A percentile compares a stretch with the other conserved stretches of the same genome.
phyloP scores from a whole-genome alignment of 768 basidiomycete species.

The Russula emetica region DNA sequence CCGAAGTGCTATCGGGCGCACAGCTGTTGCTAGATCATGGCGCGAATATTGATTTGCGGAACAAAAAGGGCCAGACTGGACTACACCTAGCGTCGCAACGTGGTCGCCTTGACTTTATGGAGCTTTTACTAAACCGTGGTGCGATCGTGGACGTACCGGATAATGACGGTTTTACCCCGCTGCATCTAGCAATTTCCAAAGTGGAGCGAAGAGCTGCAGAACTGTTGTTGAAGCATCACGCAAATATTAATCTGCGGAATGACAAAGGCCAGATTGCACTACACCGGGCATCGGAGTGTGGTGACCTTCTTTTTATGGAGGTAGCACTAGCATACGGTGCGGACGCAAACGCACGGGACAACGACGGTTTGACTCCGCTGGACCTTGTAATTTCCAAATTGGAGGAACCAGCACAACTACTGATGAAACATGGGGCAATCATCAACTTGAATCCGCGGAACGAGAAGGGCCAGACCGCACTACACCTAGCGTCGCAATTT shows the following conservation, averaged over 20 bases:
- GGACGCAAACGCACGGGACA: not conserved
- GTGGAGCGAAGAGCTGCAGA: no score
- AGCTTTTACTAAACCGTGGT: not conserved
- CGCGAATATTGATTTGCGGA: not conserved
- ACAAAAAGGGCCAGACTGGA: not conserved
- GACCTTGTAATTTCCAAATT: no score
- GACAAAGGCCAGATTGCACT: not conserved
- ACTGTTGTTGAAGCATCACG: not conserved
- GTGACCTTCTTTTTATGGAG: no score
- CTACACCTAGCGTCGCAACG: conserved; percentile 19
- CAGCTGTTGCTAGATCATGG: not conserved
- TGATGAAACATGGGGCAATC: not conserved
- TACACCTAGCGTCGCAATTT: no score
- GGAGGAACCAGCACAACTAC: no score
- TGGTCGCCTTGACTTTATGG: not conserved
- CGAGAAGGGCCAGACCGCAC: no score
- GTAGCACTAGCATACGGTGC: no score
- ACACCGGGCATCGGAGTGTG: no score
- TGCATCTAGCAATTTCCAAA: not conserved
- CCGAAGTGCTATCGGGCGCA: not conserved
- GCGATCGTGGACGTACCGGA: not conserved
- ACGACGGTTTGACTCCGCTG: conserved; percentile 18
- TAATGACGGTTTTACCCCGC: not conserved
- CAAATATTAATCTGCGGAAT: not conserved
- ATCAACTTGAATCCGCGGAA: not conserved